Conservation (phyloP, 106 monocot species). For the Acanthochlamys bracteata region DNA sequence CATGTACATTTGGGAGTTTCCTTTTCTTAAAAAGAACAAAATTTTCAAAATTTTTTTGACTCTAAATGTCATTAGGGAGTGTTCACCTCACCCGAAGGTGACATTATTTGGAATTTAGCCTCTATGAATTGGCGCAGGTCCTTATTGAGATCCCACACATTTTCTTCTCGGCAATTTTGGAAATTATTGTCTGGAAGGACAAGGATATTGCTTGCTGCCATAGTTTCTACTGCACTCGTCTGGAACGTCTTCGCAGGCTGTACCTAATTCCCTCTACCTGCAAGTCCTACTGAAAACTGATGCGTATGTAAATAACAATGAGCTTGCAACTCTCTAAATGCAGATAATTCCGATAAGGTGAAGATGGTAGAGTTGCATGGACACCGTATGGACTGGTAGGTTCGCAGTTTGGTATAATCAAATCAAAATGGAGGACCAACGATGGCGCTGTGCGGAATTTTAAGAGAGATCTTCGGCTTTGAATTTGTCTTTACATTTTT, state of each 20-base stretch:
- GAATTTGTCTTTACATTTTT: conserved; percentile 58
- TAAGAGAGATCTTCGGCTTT: conserved; percentile 46
- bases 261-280: not conserved
- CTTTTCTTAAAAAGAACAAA: no score
- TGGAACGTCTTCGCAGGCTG: conserved; percentile 86
- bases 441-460: conserved; percentile 30
- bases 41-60: no score
- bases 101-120: no score
- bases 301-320: no score
- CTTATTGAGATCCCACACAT: conserved; percentile 62
- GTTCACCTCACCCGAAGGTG: no score
- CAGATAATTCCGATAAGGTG: conserved; percentile 93
- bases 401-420: conserved; percentile 60
- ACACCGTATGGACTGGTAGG: conserved; percentile 61
- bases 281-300: no score
- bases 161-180: conserved; percentile 34
- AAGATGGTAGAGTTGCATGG: conserved; percentile 84
- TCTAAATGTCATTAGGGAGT: no score
- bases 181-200: conserved; percentile 38
- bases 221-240: conserved; percentile 55
- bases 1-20: no score
- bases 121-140: conserved; percentile 27
- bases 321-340: no score
- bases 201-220: conserved; percentile 45
- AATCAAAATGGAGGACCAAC: conserved; percentile 4